These are phyloP conservation scores for Pichia ethanolica DNA, from an alignment of 805 yeast species.

Conservation along the genomic window DNA sequence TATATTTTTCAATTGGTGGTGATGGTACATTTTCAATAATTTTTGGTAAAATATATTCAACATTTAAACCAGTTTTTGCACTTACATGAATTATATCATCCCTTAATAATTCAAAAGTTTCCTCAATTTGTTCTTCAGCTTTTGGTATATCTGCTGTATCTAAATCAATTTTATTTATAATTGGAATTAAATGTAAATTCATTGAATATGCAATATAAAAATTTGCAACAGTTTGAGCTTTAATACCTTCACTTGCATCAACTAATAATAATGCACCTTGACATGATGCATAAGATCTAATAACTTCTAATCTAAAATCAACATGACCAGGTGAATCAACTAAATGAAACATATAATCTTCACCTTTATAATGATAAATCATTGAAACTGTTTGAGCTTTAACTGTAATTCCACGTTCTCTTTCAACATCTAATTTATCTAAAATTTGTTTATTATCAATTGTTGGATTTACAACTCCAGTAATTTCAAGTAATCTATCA, in stretches of 20 bases:
- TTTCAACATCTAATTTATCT: conserved; percentile 87
- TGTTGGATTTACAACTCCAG: conserved; percentile 80
- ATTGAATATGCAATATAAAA: conserved; percentile 83
- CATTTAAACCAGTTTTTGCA: conserved; percentile 86
- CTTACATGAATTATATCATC: conserved; percentile 77
- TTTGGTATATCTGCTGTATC: conserved; percentile 78
- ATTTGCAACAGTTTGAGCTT: conserved; percentile 98
- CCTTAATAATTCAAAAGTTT: conserved; percentile 69
- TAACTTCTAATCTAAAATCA: conserved; percentile 89
- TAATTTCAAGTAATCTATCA: conserved; percentile 78
- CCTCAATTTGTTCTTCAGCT: conserved; percentile 78
- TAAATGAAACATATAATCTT: conserved; percentile 78
- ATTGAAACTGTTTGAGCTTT: conserved; percentile 96
- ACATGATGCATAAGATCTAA: conserved; percentile 91
- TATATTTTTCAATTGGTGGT: conserved; percentile 35
- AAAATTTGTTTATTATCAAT: conserved; percentile 68
- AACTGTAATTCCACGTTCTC: conserved; percentile 94
- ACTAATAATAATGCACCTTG: conserved; percentile 87
- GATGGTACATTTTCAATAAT: conserved; percentile 73
- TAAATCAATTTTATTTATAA: conserved; percentile 85
- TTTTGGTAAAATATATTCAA: conserved; percentile 70
- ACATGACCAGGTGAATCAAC: conserved; percentile 99
- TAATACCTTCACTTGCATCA: conserved; percentile 95
- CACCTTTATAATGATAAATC: conserved; percentile 62
- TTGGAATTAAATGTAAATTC: conserved; percentile 76